These are phyloP conservation scores for Gossypium davidsonii DNA, from an alignment of 441 rosid species.

Conservation along the genomic window DNA sequence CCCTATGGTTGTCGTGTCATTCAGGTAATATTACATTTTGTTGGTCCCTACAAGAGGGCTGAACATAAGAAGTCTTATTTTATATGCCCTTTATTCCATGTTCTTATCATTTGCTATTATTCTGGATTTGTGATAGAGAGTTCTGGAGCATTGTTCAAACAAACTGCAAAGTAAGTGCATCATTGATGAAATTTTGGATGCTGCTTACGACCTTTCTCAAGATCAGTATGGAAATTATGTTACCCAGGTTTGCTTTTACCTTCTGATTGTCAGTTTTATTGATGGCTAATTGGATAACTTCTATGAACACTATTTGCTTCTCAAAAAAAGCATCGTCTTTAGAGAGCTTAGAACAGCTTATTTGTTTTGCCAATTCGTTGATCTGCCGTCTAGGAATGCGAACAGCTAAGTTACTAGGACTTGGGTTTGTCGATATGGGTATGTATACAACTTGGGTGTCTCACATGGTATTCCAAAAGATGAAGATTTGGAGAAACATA, in stretches of 20 bases:
- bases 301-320: not conserved
- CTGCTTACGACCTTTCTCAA: constrained; percentile 73
- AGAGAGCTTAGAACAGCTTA: not conserved
- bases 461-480: not conserved
- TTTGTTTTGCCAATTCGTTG: constrained; percentile 5
- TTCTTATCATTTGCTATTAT: constrained; percentile 12
- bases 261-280: constrained; percentile 8
- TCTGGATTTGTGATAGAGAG: constrained; percentile 53
- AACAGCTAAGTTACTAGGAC: not conserved
- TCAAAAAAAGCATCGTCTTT: not conserved
- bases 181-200: constrained; percentile 88
- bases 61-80: constrained; percentile 1
- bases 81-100: not conserved
- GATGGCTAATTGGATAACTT: not conserved
- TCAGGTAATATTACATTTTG: constrained; percentile 51
- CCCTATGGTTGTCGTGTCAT: constrained; percentile 98
- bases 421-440: not conserved
- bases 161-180: constrained; percentile 71
- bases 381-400: not conserved
- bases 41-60: not conserved
- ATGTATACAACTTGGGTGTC: not conserved
- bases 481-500: not conserved
- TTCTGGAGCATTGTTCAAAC: constrained; percentile 89
- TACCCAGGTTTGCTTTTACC: constrained; percentile 59
- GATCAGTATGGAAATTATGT: constrained; percentile 99